These are phyloP conservation scores for Cylindrodendrum hubeiense DNA, from an alignment of 2,329 filamentous ascomycete species.

Conservation along the genomic window DNA sequence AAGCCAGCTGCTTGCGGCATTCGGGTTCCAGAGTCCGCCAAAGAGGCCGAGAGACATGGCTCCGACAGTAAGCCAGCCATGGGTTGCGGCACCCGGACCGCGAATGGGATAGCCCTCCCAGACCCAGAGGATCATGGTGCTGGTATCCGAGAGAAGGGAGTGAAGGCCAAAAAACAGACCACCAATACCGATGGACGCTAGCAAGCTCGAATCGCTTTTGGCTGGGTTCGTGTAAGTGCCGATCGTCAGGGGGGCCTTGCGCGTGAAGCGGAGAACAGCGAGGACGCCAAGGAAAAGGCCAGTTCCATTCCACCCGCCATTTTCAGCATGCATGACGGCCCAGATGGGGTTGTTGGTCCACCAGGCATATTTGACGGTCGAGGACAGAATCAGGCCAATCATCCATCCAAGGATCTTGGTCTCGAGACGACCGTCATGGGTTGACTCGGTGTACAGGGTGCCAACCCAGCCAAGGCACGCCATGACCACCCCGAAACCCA, in stretches of 20 bases:
- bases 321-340: conserved; percentile 90
- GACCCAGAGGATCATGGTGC: conserved; percentile 98
- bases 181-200: conserved; percentile 83
- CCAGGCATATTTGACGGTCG: conserved; percentile 91
- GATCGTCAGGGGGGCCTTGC: conserved; percentile 66
- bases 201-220: conserved; percentile 73
- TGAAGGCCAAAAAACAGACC: conserved; percentile 92
- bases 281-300: conserved; percentile 82
- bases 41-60: conserved; percentile 88
- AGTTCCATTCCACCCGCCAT: conserved; percentile 92
- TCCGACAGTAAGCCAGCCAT: conserved; percentile 87
- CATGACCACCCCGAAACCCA: conserved; percentile 84
- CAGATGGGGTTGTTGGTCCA: conserved; percentile 97
- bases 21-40: conserved; percentile 79
- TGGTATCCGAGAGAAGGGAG: conserved; percentile 93
- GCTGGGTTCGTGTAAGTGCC: conserved; percentile 49
- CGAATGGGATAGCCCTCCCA: conserved; percentile 96
- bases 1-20: conserved; percentile 81
- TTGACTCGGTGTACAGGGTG: conserved; percentile 82
- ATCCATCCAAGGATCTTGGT: conserved; percentile 84
- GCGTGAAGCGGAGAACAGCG: conserved; percentile 81
- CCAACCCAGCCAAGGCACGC: conserved; percentile 87
- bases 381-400: conserved; percentile 86
- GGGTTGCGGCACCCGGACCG: conserved; percentile 89
- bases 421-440: conserved; percentile 82